Conservation (phyloP, 257 asterid species). For the Phtheirospermum japonicum region DNA sequence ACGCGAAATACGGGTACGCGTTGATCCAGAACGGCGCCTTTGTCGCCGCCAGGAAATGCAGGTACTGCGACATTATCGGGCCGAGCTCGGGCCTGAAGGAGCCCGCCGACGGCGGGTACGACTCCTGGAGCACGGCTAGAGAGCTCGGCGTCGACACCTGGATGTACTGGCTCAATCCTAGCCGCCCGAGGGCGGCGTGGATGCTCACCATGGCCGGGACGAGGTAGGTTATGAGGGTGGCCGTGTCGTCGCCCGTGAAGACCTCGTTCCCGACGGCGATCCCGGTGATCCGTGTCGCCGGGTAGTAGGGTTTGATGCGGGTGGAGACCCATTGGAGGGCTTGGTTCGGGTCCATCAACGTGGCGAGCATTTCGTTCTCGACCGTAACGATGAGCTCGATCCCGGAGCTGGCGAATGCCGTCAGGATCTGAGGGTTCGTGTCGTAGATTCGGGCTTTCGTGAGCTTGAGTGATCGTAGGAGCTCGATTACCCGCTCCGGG, state of each 20-base stretch:
- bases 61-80: constrained; percentile 53
- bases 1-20: constrained; percentile 90
- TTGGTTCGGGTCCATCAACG: constrained; percentile 47
- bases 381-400: constrained; percentile 72
- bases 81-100: constrained; percentile 46
- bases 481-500: constrained; percentile 60
- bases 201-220: constrained; percentile 77
- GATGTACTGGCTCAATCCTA: constrained; percentile 50
- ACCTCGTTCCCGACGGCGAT: constrained; percentile 88
- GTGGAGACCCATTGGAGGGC: constrained; percentile 73
- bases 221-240: constrained; percentile 46
- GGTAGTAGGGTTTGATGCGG: constrained; percentile 54
- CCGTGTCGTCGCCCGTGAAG: constrained; percentile 41
- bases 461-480: constrained; percentile 56
- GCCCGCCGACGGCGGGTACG: constrained; percentile 93
- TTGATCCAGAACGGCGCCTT: constrained; percentile 85
- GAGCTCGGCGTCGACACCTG: constrained; percentile 72
- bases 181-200: constrained; percentile 53
- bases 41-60: constrained; percentile 57
- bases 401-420: constrained; percentile 66
- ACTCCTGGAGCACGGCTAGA: constrained; percentile 56
- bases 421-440: constrained; percentile 61
- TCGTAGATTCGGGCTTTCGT: constrained; percentile 82
- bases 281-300: constrained; percentile 76
- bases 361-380: constrained; percentile 54